Evolutionary conservation across 2,329 filamentous ascomycete species (phyloP), one percentile per base, ranked within the genome.

Genomic region (Penicillium sp.): DNA sequence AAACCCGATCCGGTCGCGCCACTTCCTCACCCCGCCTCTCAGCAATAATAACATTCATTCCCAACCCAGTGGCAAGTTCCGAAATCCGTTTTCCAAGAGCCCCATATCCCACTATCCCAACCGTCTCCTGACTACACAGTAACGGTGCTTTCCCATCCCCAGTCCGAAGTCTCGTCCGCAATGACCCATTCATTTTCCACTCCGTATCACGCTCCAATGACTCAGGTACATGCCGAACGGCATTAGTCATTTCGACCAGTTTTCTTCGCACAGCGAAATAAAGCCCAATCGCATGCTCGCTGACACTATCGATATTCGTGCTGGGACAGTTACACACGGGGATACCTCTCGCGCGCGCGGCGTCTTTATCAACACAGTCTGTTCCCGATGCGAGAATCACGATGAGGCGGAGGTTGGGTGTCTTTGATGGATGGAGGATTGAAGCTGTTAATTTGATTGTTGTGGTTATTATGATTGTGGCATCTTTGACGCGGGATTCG

Each of bases 61-160:
- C 77, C 41, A 81, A 62, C 6, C 71, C 74, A 40, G 61, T 63
- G 15, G 68, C 72, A 20, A 81, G 58, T 13, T 56, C 60, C 29
- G 46, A 37, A 33, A 56, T 51, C 4, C 48, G 45, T 36, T 54
- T 54, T n/a, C 78, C 79, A 20, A 81, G 58, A 2, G 71, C 70
- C 3, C 80, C 80, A 59, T 79, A 80, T 0, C 79, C 79, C 45
- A 82, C 61, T 44, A 82, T 70, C 0, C 76, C 78, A 54, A 80
- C 53, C 2, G 71, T 70, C 64, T 81, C 79, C 51, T 80, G 77
- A 13, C 63, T 62, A 61, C 75, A 78, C 1, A 72, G 73, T 54
- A 78, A 59, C 23, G 78, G 76, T 17, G 74, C 70, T 20, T 60
- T 58, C 8, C 58, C 71, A 43, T 63, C 56, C 12, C 33, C 37